These are phyloP conservation scores for Exophiala oligosperma DNA, from an alignment of 2,329 filamentous ascomycete species.

Conservation along the genomic window DNA sequence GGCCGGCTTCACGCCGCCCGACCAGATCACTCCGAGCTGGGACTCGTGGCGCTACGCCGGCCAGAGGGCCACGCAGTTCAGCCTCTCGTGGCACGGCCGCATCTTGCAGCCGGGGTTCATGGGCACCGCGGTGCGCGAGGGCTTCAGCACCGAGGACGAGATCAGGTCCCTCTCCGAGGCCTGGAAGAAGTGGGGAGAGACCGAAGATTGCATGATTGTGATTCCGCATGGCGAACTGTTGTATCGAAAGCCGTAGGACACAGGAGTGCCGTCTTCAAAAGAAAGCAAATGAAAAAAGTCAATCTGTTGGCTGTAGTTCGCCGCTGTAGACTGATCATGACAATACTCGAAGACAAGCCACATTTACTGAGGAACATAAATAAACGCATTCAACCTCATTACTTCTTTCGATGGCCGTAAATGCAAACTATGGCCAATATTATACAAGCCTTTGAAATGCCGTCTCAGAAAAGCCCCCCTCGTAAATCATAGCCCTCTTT, in stretches of 20 bases:
- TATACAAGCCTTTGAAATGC: not conserved
- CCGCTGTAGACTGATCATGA: too few relatives aligned
- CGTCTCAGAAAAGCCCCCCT: too few relatives aligned
- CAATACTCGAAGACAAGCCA: too few relatives aligned
- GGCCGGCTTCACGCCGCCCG: constrained; percentile 26
- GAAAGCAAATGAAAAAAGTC: too few relatives aligned
- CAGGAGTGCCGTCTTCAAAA: too few relatives aligned
- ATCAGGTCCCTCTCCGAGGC: constrained; percentile 24
- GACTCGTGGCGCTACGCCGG: constrained; percentile 26
- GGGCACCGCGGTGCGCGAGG: constrained; percentile 25
- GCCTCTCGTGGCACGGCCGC: constrained; percentile 26
- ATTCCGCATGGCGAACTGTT: constrained; percentile 22
- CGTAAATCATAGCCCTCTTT: not conserved
- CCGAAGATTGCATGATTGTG: constrained; percentile 24
- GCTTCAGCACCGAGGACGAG: constrained; percentile 26
- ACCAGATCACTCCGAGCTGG: constrained; percentile 26
- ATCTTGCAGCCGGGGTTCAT: constrained; percentile 27
- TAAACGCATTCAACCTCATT: not conserved
- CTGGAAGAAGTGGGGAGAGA: constrained; percentile 28
- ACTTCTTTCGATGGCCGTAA: not conserved
- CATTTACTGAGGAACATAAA: too few relatives aligned
- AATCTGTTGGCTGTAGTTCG: too few relatives aligned
- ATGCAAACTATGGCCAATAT: not conserved
- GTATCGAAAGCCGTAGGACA: constrained; percentile 19
- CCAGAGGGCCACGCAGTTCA: constrained; percentile 21